These are phyloP conservation scores for Xanthoconium separans DNA, from an alignment of 1,284 basidiomycete genomes.

Conservation along the genomic window DNA sequence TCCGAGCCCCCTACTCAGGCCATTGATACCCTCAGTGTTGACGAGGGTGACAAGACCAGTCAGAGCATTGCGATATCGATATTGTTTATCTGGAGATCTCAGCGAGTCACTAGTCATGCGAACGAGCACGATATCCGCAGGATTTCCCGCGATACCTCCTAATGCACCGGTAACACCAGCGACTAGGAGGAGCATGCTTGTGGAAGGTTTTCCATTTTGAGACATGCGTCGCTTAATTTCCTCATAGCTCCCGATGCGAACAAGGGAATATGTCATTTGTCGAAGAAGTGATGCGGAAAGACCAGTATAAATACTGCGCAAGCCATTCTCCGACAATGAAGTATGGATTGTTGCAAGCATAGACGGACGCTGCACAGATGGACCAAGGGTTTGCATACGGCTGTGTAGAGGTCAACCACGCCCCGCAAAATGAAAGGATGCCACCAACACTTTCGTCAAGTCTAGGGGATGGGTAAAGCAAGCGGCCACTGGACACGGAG, in stretches of 20 bases:
- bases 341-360: conserved; percentile 55
- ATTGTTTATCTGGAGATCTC: conserved; percentile 68
- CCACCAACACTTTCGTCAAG: conserved; percentile 78
- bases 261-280: conserved; percentile 91
- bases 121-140: conserved; percentile 74
- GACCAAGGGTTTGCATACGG: conserved; percentile 73
- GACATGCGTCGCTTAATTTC: conserved; percentile 62
- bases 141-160: conserved; percentile 81
- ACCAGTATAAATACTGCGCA: conserved; percentile 78
- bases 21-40: conserved; percentile 67
- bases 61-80: conserved; percentile 77
- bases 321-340: conserved; percentile 60
- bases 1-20: conserved; percentile 74
- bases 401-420: conserved; percentile 35
- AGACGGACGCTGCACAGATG: conserved; percentile 49
- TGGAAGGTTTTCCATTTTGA: conserved; percentile 47
- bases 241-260: conserved; percentile 85
- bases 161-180: conserved; percentile 74
- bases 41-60: conserved; percentile 66
- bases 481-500: conserved; percentile 68
- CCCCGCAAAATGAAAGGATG: neutral
- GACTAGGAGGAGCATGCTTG: conserved; percentile 56
- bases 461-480: conserved; percentile 86
- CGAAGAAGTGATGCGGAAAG: conserved; percentile 83
- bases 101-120: conserved; percentile 88